Evolutionary conservation across 208 protist species (phyloP), one percentile per base, ranked within the genome.

Genomic region (Acanthamoeba castellanii): DNA sequence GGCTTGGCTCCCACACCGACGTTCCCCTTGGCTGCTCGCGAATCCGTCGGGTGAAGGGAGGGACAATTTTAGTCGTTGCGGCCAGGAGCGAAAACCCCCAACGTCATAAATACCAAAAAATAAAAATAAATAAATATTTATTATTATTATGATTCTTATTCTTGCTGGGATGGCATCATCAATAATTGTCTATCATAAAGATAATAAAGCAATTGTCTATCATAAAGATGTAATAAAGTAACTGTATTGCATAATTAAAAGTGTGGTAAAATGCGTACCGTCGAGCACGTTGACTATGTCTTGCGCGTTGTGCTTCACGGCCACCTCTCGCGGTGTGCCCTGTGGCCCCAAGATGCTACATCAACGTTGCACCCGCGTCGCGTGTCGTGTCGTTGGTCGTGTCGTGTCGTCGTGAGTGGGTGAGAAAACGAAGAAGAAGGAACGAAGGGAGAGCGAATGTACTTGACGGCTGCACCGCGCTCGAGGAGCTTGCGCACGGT

Each of bases 401-500:
- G 55, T 16, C 52, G 45, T 25, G 55, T 25, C 6, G 34, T 22
- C n/a, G n/a, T 18, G n/a, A 78, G 30, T 16, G 70, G 70, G 32
- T 42, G 30, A 85, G 11, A 47, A 3, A 50, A n/a, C 50, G 55
- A 76, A 16, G 32, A 76, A 45, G 9, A 32, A 76, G 18, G 8
- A 42, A 32, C 7, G 7, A 42, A 42, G 1, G 37, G 76, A 85
- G 45, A 30, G 22, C 9, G 16, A 27, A 57, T 6, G 14, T 57
- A 85, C 76, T 85, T 85, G 52, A 85, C 76, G 14, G 76, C 76
- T 18, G 76, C 76, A 13, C 76, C 76, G 1, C 76, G 76, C 47
- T 85, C 76, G 76, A 85, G 34, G n/a, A 85, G 76, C 45, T 85
- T 85, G 76, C 76, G 76, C 11, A 85, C 42, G 76, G 45, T 30